Base-by-base conservation (phyloP, 2,329 filamentous ascomycete genomes). In the Penicillium digitatum region DNA sequence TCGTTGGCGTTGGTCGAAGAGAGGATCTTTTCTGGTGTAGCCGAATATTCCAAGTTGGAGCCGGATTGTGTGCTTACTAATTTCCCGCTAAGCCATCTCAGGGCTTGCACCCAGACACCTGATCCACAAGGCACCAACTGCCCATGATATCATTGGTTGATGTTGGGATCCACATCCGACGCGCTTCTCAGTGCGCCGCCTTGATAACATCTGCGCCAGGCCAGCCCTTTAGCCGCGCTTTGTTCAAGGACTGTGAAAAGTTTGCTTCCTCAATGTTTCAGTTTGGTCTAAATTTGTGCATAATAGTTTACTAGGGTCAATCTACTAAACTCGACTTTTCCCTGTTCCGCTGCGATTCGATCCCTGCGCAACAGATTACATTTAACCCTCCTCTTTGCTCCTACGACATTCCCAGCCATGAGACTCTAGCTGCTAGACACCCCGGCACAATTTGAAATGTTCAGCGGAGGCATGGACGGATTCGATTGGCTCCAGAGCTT, bases 31-130 rank as follows among this genome's bases (percentile, higher is more conserved):
- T 57, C 48, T 56, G 57, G 50, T 49, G 56, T 50, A 26, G 35
- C 55, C 54, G 61, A 64, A 64, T 62, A 63, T 50, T 50, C 48
- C 37, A 43, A 50, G 37, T 64, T 63, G 54, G 53, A 58, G 51
- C 61, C 52, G 62, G 61, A 56, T 63, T 64, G 62, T 64, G 62
- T 60, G 62, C 61, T 61, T 63, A 61, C 59, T 64, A 61, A 64
- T 58, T 45, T 58, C 46, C 53, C 55, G 60, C 62, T 62, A 43
- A 54, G 52, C 48, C 48, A 5, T 43, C 38, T 43, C 59, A 61
- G 57, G 55, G 57, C 57, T 61, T 44, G 49, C 26, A 22, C 38
- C 46, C 32, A 32, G 18, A 22, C 22, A 44, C 48, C 48, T 16
- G 20, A 34, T 5, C 1, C 2, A 3, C 11, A 18, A 26, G 48